Base-by-base conservation (phyloP, 208 protist species). In the Crithidia acanthocephali region DNA sequence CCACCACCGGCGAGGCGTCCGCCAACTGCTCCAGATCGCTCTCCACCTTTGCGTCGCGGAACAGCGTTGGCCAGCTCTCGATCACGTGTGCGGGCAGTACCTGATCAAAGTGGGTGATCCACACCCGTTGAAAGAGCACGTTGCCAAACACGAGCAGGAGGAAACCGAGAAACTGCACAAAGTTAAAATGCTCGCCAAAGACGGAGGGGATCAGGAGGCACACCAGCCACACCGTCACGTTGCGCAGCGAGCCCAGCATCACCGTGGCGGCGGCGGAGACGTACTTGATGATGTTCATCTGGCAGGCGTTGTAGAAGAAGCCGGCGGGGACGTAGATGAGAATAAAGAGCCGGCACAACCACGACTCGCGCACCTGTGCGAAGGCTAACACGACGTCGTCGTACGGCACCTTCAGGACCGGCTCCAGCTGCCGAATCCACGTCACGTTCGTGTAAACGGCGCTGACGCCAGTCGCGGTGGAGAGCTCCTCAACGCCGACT, bases 241-340 rank as follows among this genome's bases (percentile, higher is more conserved):
- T 93, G 60, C 90, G 83, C 40, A 91, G 80, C 18, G 80, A 88
- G 23, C 84, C 87, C 4, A 95, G 57, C 90, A 92, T 91, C 40
- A 92, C 84, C 25, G 76, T 80, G 27, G 82, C 75, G 13, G 85
- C 75, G 0, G 86, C 90, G 5, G 90, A 95, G n/a, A 91, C 70
- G 55, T 90, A 51, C 68, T 91, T 90, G 71, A 92, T 88, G 44
- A 91, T 86, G 58, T 55, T 79, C 61, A 89, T 80, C 58, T 91
- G 81, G 40, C 76, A 83, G 13, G 73, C 78, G 59, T 95, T 95
- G 81, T 84, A 90, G 42, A 87, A 76, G 28, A 90, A 78, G 27
- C 84, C 80, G 20, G 83, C 68, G 15, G 75, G 63, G 40, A 91
- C 77, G 67, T 90, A 90, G 32, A 83, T 42, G 8, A 84, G 22